Conservation (phyloP, 331 rosid genomes). For the Stylosanthes scabra region DNA sequence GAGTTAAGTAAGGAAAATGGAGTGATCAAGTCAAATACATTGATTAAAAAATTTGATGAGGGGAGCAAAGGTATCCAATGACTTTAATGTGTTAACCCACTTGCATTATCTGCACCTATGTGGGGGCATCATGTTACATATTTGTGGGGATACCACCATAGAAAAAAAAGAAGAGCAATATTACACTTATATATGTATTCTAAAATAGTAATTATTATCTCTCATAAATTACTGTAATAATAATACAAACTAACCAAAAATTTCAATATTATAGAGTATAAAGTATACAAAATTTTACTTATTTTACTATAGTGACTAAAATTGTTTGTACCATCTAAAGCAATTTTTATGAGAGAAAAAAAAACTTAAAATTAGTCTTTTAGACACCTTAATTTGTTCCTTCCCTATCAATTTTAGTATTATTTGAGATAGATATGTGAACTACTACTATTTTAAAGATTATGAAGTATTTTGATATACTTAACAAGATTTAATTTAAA, state of each 20-base stretch:
- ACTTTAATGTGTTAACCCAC: constrained; percentile 3
- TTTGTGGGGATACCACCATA: constrained; percentile 28
- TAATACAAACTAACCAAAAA: too few relatives aligned
- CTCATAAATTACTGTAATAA: too few relatives aligned
- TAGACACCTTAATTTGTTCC: constrained; percentile 6
- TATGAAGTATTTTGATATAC: too few relatives aligned
- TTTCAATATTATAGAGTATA: too few relatives aligned
- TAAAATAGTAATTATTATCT: too few relatives aligned
- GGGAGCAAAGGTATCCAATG: constrained; percentile 46
- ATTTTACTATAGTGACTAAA: too few relatives aligned
- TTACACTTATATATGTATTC: too few relatives aligned
- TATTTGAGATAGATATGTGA: too few relatives aligned
- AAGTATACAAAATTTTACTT: too few relatives aligned
- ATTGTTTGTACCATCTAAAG: too few relatives aligned
- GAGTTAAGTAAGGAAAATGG: constrained; percentile 27
- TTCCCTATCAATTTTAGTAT: neutral
- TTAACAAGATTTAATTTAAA: too few relatives aligned
- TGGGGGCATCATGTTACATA: constrained; percentile 33
- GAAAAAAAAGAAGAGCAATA: neutral
- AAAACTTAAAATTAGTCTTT: constrained; percentile 26
- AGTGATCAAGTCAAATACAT: constrained; percentile 47
- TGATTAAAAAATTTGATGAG: constrained; percentile 27
- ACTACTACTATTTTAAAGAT: too few relatives aligned
- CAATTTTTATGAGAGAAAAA: neutral
- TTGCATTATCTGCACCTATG: constrained; percentile 32